Conservation (phyloP, 352 stramenopile species). For the Pythium aristosporum region DNA sequence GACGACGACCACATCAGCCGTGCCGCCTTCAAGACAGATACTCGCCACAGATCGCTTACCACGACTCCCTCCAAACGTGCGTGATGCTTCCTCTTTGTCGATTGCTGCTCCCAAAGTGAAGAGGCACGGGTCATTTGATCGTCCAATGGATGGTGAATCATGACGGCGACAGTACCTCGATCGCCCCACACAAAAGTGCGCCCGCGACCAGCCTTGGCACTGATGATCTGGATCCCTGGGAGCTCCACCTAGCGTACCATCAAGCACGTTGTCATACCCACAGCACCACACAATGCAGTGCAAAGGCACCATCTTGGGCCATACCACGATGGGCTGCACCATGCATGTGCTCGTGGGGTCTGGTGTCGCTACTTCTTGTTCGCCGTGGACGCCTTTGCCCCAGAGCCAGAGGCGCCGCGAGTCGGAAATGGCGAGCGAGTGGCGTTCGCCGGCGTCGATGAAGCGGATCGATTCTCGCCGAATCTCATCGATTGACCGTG, state of each 20-base stretch:
- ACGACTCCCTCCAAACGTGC: slow-evolving; percentile 43
- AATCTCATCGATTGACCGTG: slow-evolving; percentile 68
- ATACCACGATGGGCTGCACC: slow-evolving; percentile 52
- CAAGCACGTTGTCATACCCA: not conserved
- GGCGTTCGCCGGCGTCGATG: slow-evolving; percentile 64
- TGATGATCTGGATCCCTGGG: slow-evolving; percentile 50
- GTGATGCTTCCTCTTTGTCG: slow-evolving; percentile 23
- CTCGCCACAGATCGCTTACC: slow-evolving; percentile 23
- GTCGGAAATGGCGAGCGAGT: slow-evolving; percentile 73
- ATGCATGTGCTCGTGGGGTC: slow-evolving; percentile 52
- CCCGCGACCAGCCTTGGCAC: slow-evolving; percentile 50
- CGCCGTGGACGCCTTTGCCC: slow-evolving; percentile 67
- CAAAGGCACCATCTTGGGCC: not conserved
- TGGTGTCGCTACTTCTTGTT: slow-evolving; percentile 37
- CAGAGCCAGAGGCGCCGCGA: slow-evolving; percentile 64
- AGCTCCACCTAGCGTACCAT: slow-evolving; percentile 39
- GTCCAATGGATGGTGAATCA: not conserved
- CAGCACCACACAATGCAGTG: not conserved
- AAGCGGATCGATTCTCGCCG: slow-evolving; percentile 48
- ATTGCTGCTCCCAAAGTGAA: slow-evolving; percentile 14
- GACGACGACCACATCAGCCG: not conserved
- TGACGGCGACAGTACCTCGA: slow-evolving; percentile 36
- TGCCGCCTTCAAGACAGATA: not conserved
- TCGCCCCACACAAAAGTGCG: slow-evolving; percentile 81
- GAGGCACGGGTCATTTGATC: not conserved